Base-by-base conservation (phyloP, 2,329 filamentous ascomycete genomes). In the Emericellopsis atlantica region DNA sequence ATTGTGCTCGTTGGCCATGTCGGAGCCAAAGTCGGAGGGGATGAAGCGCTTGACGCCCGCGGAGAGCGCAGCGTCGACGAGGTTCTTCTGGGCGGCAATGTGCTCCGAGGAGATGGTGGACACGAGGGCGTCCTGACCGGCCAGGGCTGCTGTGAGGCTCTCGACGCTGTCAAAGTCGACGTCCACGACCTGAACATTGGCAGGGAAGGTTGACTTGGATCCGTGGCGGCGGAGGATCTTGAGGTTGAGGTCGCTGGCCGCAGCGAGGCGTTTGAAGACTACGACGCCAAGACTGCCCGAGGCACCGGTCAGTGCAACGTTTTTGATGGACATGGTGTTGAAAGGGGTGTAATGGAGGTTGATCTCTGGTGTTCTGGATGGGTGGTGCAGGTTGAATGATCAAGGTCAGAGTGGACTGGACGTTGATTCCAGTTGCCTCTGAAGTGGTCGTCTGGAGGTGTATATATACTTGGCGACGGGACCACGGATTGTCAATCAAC, bases 21-120 rank as follows among this genome's bases (percentile, higher is more conserved):
- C 40, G 57, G 65, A 54, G 35, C 63, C 64, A 39, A 68, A 82
- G 44, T 81, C 76, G 2, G 72, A 72, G 2, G 77, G 76, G 24
- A 82, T 55, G 58, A 80, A 76, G 9, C 74, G 67, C 51, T 75
- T 65, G 1, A 82, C 74, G 5, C 76, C 74, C 4, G 75, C 74
- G 4, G 66, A 65, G 22, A 74, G 59, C 24, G 75, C 69, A 1
- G 76, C 79, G 22, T 80, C 69, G 36, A 81, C 64, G 36, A 81
- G 59, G 10, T 66, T 52, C 9, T 41, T 29, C 40, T 60, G 58
- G 7, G 42, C 43, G 18, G 59, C 58, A 32, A 76, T 57, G 1
- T 66, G 59, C 2, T 63, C 61, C 18, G 53, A 50, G 7, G 45
- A 49, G 32, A 59, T 26, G 5, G 54, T 49, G 2, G 55, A 54